A percentile compares a stretch with the other conserved stretches of the same genome.
phyloP scores from a whole-genome alignment of 2,329 filamentous ascomycete genomes.

The Phaeosphaeria sp. region DNA sequence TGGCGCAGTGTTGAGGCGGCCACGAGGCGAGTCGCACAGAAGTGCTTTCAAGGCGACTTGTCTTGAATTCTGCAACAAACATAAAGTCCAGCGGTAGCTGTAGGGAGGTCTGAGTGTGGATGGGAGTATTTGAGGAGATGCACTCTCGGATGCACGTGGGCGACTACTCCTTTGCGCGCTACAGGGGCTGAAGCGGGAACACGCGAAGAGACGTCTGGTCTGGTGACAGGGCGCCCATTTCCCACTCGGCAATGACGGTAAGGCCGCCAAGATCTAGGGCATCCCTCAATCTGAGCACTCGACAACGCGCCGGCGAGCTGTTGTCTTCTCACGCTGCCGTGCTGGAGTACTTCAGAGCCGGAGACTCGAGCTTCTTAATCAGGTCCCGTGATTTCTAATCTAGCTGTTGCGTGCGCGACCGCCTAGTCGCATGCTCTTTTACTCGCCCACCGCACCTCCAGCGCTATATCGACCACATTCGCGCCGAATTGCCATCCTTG shows the following conservation, averaged over 20 bases:
- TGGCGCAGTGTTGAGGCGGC: background rate
- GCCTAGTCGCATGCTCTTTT: background rate
- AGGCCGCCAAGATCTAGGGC: background rate
- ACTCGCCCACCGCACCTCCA: slow-evolving; percentile 1
- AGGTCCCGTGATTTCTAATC: background rate
- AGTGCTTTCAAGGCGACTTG: background rate
- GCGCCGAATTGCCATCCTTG: slow-evolving; percentile 1
- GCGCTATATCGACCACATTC: slow-evolving; percentile 1
- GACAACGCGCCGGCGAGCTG: background rate
- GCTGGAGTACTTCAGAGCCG: background rate
- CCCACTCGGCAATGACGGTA: background rate
- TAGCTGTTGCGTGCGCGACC: background rate
- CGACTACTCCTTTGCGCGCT: background rate
- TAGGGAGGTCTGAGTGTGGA: background rate
- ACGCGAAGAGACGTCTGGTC: background rate
- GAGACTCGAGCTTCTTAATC: background rate
- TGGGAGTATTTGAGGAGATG: background rate
- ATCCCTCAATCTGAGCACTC: background rate
- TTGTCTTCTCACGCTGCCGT: background rate
- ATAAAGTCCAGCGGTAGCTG: background rate
- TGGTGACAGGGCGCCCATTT: background rate
- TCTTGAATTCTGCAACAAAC: background rate
- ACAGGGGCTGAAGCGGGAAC: background rate
- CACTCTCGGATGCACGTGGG: background rate
- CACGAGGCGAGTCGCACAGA: background rate